Evolutionary conservation across 225 moss, liverwort and hornwort genomes (phyloP).

Genomic region (Polytrichum commune): DNA sequence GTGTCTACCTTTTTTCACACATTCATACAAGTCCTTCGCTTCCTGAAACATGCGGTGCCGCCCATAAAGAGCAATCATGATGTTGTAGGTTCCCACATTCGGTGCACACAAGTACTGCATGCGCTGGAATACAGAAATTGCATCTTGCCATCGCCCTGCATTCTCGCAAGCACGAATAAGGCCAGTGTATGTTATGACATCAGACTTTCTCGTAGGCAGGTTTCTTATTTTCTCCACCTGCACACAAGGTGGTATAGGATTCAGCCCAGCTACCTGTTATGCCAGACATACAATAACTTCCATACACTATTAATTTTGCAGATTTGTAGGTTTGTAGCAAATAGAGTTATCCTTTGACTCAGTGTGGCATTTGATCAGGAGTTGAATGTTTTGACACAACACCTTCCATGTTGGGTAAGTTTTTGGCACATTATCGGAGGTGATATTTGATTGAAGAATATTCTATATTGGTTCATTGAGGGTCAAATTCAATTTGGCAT

Average conservation of each 20-base stretch:
- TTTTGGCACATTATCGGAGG: too few relatives aligned
- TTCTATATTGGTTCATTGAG: too few relatives aligned
- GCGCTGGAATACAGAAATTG: conserved; percentile 62
- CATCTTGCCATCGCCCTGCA: conserved; percentile 79
- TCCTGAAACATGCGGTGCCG: conserved; percentile 61
- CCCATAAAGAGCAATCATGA: conserved; percentile 92
- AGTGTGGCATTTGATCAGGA: too few relatives aligned
- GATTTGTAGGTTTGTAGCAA: neutral
- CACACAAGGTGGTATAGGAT: neutral
- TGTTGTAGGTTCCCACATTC: conserved; percentile 82
- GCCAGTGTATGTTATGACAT: conserved; percentile 87
- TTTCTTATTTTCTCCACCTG: conserved; percentile 64
- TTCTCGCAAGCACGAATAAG: conserved; percentile 80
- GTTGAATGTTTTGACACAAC: too few relatives aligned
- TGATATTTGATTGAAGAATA: too few relatives aligned
- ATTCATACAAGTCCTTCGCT: conserved; percentile 65
- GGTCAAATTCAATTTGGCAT: too few relatives aligned
- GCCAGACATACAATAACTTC: too few relatives aligned
- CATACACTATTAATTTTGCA: too few relatives aligned
- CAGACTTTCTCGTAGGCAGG: conserved; percentile 57
- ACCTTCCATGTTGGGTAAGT: too few relatives aligned
- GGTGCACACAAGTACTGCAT: conserved; percentile 80
- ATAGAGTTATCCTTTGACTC: too few relatives aligned
- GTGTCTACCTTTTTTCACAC: conserved; percentile 62
- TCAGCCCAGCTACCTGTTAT: too few relatives aligned